Evolutionary conservation across 345 rosid genomes (phyloP).

Genomic region (Salix caprea): DNA sequence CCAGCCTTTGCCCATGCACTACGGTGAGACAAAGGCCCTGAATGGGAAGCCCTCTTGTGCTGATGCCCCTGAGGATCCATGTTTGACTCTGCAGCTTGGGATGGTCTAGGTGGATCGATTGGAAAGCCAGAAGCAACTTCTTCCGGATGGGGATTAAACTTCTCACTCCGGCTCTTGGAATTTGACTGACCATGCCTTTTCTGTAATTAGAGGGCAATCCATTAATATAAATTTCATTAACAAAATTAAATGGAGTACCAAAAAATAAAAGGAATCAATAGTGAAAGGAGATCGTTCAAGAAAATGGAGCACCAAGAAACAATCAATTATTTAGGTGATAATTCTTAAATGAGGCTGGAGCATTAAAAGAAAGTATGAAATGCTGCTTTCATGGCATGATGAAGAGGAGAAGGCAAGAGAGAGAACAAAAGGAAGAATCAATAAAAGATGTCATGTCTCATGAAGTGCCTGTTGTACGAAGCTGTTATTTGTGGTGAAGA

Average conservation of each 20-base stretch:
- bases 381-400: neutral
- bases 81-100: slow-evolving; percentile 65
- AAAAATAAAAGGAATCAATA: neutral
- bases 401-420: neutral
- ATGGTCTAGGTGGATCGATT: slow-evolving; percentile 87
- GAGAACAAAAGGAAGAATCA: neutral
- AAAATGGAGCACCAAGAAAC: neutral
- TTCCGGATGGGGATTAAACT: slow-evolving; percentile 92
- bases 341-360: neutral
- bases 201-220: slow-evolving; percentile 36
- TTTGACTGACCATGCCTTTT: slow-evolving; percentile 69
- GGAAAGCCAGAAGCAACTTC: slow-evolving; percentile 99
- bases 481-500: neutral
- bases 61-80: slow-evolving; percentile 56
- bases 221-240: neutral
- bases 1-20: slow-evolving; percentile 71
- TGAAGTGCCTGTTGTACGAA: neutral
- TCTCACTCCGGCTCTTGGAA: slow-evolving; percentile 94
- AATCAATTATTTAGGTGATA: neutral
- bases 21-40: slow-evolving; percentile 82
- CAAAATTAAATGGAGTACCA: neutral
- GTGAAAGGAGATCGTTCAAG: neutral
- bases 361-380: neutral
- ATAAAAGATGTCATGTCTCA: neutral
- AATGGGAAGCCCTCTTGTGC: slow-evolving; percentile 84